Base-by-base conservation (phyloP, 495 filamentous ascomycete genomes). In the Trichoderma asperelloides region DNA sequence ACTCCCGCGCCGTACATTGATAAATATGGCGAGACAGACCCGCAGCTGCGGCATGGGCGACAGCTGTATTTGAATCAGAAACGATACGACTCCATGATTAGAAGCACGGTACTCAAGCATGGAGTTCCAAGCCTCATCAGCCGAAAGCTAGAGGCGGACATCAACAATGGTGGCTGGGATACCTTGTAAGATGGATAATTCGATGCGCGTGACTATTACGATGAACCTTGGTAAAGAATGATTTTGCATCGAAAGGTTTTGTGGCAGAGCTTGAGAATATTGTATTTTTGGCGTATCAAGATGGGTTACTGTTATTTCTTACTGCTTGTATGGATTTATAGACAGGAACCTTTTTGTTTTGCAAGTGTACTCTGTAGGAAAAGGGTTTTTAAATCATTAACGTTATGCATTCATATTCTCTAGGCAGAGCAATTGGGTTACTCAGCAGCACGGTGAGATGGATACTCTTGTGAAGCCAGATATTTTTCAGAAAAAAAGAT, bases 141-240 rank as follows among this genome's bases (percentile, higher is more conserved):
- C 65, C 82, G 95, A 69, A 93, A 92, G 75, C 78, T 98, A 68
- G 95, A 98, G 79, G 89, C 89, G 13, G 95, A 98, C 72, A 90
- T 96, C 55, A 98, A 98, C 73, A 96, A 89, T 69, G 95, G 95
- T 8, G 95, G 95, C 2, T 98, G 95, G 95, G 95, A 98, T 79
- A 96, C 93, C 27, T 86, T 93, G 65, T 92, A 66, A 76, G 40
- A 21, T 9, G 40, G 45, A 55, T 69, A 66, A 25, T 69, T 51
- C 23, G 0, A 28, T 37, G 33, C 33, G 33, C 6, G 33, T 37
- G 33, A 0, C 5, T 37, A 37, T 0, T 2, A 37, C 33, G 33
- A 37, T 37, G 33, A 8, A 37, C 33, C 2, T 37, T 37, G 5
- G 33, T 37, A 8, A 37, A n/a, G 43, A 16, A n/a, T n/a, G 43